Conservation (phyloP, 441 rosid genomes). For the Brassica hybrid region DNA sequence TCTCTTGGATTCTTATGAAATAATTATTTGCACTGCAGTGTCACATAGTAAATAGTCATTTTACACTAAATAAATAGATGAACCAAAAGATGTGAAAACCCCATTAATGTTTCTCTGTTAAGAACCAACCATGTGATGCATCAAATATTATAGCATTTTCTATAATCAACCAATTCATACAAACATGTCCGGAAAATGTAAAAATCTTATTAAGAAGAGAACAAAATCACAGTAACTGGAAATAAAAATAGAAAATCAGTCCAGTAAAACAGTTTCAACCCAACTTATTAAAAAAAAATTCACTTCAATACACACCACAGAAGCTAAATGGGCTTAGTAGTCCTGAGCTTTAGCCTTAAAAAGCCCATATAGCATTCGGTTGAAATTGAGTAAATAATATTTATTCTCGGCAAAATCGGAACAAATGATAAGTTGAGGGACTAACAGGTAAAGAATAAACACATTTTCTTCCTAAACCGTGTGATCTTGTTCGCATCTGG, state of each 20-base stretch:
- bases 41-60: background rate
- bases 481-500: slow-evolving; percentile 27
- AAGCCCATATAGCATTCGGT: background rate
- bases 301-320: background rate
- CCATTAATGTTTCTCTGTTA: background rate
- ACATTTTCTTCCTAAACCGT: slow-evolving; percentile 13
- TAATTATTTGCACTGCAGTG: background rate
- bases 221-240: background rate
- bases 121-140: background rate
- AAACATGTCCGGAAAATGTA: background rate
- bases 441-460: background rate
- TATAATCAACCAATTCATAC: background rate
- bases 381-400: background rate
- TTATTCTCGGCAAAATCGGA: background rate
- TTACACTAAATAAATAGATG: background rate
- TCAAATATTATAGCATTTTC: background rate
- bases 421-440: slow-evolving; percentile 15
- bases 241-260: background rate
- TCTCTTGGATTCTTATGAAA: background rate
- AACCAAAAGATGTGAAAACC: background rate
- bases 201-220: background rate
- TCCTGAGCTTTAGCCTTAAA: background rate
- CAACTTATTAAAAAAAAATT: background rate
- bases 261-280: background rate
- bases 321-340: background rate